Evolutionary conservation across 306 rosid species (phyloP).

Genomic region (Gillenia trifoliata): DNA sequence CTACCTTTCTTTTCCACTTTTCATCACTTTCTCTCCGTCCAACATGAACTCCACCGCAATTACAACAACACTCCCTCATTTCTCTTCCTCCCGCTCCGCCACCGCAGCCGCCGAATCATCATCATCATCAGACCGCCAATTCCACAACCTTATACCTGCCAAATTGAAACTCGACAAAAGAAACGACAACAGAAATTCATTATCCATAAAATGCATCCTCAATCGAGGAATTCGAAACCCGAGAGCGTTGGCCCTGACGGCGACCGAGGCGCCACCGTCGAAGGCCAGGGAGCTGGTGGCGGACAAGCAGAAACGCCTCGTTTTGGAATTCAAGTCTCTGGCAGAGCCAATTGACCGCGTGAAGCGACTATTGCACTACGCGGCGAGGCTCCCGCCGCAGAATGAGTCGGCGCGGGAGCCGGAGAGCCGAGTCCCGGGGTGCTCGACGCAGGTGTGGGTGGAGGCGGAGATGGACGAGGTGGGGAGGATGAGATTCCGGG

Average conservation of each 20-base stretch:
- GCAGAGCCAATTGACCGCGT: conserved; percentile 68
- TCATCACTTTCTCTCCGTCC: conserved; percentile 11
- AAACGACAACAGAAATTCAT: neutral
- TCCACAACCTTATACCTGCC: neutral
- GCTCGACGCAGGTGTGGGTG: conserved; percentile 73
- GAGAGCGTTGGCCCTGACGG: neutral
- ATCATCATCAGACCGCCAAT: neutral
- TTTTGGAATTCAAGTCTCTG: conserved; percentile 51
- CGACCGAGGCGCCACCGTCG: neutral
- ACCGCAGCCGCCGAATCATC: neutral
- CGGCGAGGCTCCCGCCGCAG: conserved; percentile 42
- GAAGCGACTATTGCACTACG: conserved; percentile 61
- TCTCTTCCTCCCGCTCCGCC: neutral
- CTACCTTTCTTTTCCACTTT: neutral
- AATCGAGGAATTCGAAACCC: conserved; percentile 4
- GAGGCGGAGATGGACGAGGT: conserved; percentile 43
- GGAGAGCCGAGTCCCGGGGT: conserved; percentile 55
- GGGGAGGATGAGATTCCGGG: conserved; percentile 55
- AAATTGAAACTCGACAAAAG: neutral
- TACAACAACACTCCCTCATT: neutral
- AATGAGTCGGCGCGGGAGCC: conserved; percentile 27
- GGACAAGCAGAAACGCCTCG: conserved; percentile 29
- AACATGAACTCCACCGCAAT: conserved; percentile 24
- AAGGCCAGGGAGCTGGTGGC: conserved; percentile 9
- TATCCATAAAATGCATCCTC: conserved; percentile 3